A percentile compares a stretch with the other conserved stretches of the same genome.
Conservation (phyloP, 805 yeast species). For the Kluyveromyces lactis region DNA sequence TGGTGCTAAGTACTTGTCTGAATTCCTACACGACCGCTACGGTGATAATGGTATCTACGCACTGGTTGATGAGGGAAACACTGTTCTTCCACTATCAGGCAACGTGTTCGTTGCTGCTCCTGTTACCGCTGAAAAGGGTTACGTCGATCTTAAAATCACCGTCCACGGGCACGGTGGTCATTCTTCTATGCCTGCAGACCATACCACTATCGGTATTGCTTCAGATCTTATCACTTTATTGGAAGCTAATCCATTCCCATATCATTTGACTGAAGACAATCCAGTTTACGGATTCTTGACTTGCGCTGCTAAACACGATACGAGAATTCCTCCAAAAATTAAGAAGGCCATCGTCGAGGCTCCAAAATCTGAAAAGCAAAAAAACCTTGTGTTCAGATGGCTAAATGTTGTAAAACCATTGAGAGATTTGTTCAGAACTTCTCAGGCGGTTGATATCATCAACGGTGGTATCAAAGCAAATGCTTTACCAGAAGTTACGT, state of each 20-base stretch:
- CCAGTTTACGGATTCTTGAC: slow-evolving; percentile 52
- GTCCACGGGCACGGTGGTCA: slow-evolving; percentile 69
- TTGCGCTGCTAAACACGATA: slow-evolving; percentile 50
- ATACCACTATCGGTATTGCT: slow-evolving; percentile 70
- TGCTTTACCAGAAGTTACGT: slow-evolving; percentile 62
- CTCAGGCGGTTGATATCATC: slow-evolving; percentile 62
- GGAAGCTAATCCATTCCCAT: slow-evolving; percentile 43
- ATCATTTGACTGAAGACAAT: slow-evolving; percentile 36
- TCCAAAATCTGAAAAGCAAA: slow-evolving; percentile 29
- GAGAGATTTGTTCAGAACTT: slow-evolving; percentile 44
- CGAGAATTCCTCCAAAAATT: slow-evolving; percentile 12
- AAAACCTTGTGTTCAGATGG: slow-evolving; percentile 26
- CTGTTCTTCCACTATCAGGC: slow-evolving; percentile 31
- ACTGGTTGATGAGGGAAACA: slow-evolving; percentile 64
- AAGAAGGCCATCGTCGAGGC: slow-evolving; percentile 29
- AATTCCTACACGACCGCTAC: slow-evolving; percentile 40
- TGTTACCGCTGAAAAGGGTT: slow-evolving; percentile 57
- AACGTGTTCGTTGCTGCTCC: slow-evolving; percentile 42
- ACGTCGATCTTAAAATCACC: slow-evolving; percentile 41
- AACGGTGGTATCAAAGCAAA: slow-evolving; percentile 69
- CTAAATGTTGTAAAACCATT: slow-evolving; percentile 10
- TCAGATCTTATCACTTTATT: slow-evolving; percentile 47
- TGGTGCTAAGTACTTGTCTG: slow-evolving; percentile 48
- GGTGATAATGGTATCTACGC: slow-evolving; percentile 55
- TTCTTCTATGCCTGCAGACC: slow-evolving; percentile 73